Evolutionary conservation across 225 moss, liverwort and hornwort species (phyloP).

Genomic region (Anthoceros angustus): DNA sequence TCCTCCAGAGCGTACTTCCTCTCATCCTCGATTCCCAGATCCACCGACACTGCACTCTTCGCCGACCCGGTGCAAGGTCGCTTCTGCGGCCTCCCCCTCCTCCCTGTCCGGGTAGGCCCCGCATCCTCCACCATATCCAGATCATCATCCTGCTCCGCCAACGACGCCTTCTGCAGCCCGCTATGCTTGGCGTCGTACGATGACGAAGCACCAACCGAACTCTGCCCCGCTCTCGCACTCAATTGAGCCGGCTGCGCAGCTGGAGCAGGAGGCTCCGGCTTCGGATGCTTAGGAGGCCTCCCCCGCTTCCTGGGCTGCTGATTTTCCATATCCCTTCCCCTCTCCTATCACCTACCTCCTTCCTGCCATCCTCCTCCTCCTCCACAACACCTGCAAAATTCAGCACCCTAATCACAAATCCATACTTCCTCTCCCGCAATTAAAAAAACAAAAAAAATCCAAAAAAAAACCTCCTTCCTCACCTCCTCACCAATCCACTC

Average conservation of each 20-base stretch:
- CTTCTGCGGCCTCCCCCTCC: conserved; percentile 1
- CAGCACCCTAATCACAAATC: too few relatives aligned
- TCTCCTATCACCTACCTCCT: background rate
- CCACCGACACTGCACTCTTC: background rate
- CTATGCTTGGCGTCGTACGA: background rate
- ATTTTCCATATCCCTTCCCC: background rate
- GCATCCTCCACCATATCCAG: background rate
- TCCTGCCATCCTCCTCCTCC: too few relatives aligned
- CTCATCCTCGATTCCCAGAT: background rate
- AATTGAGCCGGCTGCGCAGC: background rate
- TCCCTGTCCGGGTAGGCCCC: background rate
- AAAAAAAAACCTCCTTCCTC: too few relatives aligned
- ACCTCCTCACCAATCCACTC: too few relatives aligned
- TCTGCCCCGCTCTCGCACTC: background rate
- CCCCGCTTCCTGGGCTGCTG: conserved; percentile 2
- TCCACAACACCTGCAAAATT: too few relatives aligned
- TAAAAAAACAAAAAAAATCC: too few relatives aligned
- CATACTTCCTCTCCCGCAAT: too few relatives aligned
- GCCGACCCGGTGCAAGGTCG: background rate
- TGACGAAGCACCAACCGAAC: background rate
- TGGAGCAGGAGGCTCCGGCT: background rate
- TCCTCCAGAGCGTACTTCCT: conserved; percentile 3
- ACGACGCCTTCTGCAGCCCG: background rate
- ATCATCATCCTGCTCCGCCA: background rate
- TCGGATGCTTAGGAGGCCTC: conserved; percentile 1